Evolutionary conservation across 768 basidiomycete genomes (phyloP).

Genomic region (Multifurca ochricompacta): DNA sequence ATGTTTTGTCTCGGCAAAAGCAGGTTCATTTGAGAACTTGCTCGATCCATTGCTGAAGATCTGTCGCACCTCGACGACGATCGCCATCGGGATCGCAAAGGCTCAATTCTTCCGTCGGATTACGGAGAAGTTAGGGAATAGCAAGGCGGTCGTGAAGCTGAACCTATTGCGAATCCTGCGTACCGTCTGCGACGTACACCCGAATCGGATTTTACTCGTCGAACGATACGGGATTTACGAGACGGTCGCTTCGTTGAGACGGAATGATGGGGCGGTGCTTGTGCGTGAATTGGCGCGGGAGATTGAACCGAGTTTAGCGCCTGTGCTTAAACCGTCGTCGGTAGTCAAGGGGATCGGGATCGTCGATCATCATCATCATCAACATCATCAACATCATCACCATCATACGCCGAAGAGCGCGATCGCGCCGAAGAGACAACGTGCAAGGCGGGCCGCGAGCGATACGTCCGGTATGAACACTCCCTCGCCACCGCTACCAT

Average conservation of each 20-base stretch:
- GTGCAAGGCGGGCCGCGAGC: slow-evolving; percentile 59
- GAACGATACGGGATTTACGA: slow-evolving; percentile 75
- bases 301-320: slow-evolving; percentile 69
- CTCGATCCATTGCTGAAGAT: slow-evolving; percentile 92
- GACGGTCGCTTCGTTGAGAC: slow-evolving; percentile 72
- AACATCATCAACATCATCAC: too few relatives aligned
- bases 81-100: slow-evolving; percentile 73
- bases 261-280: slow-evolving; percentile 83
- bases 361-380: too few relatives aligned
- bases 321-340: slow-evolving; percentile 56
- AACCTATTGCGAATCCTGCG: slow-evolving; percentile 82
- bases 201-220: slow-evolving; percentile 74
- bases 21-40: slow-evolving; percentile 86
- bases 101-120: slow-evolving; percentile 83
- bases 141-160: slow-evolving; percentile 83
- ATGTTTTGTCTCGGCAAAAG: slow-evolving; percentile 80
- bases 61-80: slow-evolving; percentile 62
- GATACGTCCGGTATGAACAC: slow-evolving; percentile 43
- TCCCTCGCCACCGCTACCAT: slow-evolving; percentile 20
- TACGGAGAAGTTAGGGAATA: slow-evolving; percentile 68
- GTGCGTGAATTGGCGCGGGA: slow-evolving; percentile 85
- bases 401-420: slow-evolving; percentile 27
- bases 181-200: slow-evolving; percentile 83
- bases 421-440: slow-evolving; percentile 50
- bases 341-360: slow-evolving; percentile 27